Evolutionary conservation across 495 filamentous ascomycete species (phyloP).

Genomic region (Penicillium riverlandense): DNA sequence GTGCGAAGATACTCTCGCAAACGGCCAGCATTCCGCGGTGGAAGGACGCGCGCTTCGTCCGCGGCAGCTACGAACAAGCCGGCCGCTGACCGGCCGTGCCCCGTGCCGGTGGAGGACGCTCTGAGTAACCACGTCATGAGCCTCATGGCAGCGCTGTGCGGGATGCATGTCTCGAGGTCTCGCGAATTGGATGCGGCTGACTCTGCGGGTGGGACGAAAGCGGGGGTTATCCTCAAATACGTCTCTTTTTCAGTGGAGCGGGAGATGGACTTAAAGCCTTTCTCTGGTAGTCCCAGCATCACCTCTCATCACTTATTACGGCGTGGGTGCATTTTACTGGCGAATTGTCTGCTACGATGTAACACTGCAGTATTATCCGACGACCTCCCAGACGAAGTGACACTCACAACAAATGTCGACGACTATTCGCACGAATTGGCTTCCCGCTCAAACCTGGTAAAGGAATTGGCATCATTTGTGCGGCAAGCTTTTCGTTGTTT

Average conservation of each 20-base stretch:
- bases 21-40: neutral
- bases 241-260: slow-evolving; percentile 21
- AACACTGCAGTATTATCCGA: slow-evolving; percentile 13
- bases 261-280: slow-evolving; percentile 10
- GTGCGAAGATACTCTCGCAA: neutral
- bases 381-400: neutral
- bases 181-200: slow-evolving; percentile 11
- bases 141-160: slow-evolving; percentile 33
- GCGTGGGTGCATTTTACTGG: slow-evolving; percentile 31
- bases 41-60: slow-evolving; percentile 13
- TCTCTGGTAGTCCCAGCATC: slow-evolving; percentile 1
- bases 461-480: slow-evolving; percentile 29
- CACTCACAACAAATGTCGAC: slow-evolving; percentile 9
- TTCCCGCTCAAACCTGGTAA: slow-evolving; percentile 25
- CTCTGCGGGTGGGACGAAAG: slow-evolving; percentile 11
- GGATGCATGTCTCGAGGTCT: slow-evolving; percentile 35
- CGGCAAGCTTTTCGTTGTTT: slow-evolving; percentile 32
- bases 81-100: slow-evolving; percentile 16
- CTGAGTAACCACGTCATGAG: slow-evolving; percentile 37
- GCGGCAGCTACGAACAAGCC: neutral
- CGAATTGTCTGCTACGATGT: slow-evolving; percentile 26
- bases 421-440: slow-evolving; percentile 13
- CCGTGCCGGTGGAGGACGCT: slow-evolving; percentile 36
- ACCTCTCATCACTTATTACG: slow-evolving; percentile 23
- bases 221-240: slow-evolving; percentile 19